Conservation (phyloP, 768 basidiomycete genomes). For the Lactarius tabidus region DNA sequence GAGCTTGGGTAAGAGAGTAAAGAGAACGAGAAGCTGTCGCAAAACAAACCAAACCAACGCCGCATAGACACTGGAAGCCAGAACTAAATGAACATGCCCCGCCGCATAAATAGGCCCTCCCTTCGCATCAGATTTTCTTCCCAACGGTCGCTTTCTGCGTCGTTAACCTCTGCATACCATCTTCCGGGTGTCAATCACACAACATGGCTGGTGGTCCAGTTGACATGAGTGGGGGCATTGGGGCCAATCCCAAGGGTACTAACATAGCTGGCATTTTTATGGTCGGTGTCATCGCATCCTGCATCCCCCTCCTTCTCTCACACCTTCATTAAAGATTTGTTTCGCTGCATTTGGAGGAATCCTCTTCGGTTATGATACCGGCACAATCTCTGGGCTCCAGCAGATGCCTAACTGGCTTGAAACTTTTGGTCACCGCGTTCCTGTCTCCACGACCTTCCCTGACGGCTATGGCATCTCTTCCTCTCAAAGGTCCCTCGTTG, state of each 20-base stretch:
- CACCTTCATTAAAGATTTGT: slow-evolving; percentile 19
- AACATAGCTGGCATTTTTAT: slow-evolving; percentile 37
- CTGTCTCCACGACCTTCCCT: slow-evolving; percentile 25
- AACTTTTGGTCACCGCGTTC: slow-evolving; percentile 42
- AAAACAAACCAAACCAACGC: slow-evolving; percentile 2
- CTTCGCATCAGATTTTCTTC: neutral
- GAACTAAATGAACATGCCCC: neutral
- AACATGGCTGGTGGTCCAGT: slow-evolving; percentile 28
- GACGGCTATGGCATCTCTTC: slow-evolving; percentile 37
- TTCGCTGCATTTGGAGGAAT: slow-evolving; percentile 41
- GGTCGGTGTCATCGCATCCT: slow-evolving; percentile 25
- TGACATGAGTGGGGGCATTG: slow-evolving; percentile 20
- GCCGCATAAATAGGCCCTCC: slow-evolving; percentile 15
- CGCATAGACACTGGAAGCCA: neutral
- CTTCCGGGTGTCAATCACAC: neutral
- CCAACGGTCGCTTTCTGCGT: neutral
- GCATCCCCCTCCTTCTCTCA: neutral
- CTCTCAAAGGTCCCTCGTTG: slow-evolving; percentile 47
- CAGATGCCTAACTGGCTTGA: slow-evolving; percentile 57
- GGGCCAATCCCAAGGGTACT: slow-evolving; percentile 24
- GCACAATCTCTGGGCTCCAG: slow-evolving; percentile 74
- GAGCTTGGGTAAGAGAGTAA: too few relatives aligned
- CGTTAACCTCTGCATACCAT: neutral
- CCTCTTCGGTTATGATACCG: slow-evolving; percentile 74
- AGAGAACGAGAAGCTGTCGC: neutral